phyloP scores from a whole-genome alignment of 1,139 yeast species.

The Suhomyces bribrorum region DNA sequence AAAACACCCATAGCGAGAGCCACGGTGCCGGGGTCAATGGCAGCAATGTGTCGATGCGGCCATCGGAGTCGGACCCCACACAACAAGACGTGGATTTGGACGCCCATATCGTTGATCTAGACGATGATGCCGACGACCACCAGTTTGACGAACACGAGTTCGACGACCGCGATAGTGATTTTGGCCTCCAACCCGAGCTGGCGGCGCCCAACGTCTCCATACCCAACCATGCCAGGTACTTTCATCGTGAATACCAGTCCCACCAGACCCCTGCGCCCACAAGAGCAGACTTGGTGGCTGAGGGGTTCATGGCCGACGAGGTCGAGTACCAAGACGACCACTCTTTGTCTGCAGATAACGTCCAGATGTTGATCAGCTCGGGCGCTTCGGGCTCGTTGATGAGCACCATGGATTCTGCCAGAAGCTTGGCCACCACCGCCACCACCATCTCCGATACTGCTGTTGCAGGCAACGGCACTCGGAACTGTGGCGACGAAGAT shows the following conservation, averaged over 20 bases:
- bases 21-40: slow-evolving; percentile 13
- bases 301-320: slow-evolving; percentile 57
- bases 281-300: slow-evolving; percentile 19
- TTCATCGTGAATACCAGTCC: background rate
- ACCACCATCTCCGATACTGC: slow-evolving; percentile 19
- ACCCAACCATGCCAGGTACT: slow-evolving; percentile 1
- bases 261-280: slow-evolving; percentile 6
- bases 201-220: slow-evolving; percentile 15
- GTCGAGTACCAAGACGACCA: slow-evolving; percentile 61
- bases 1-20: slow-evolving; percentile 17
- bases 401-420: slow-evolving; percentile 18
- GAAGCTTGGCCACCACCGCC: slow-evolving; percentile 22
- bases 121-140: slow-evolving; percentile 22
- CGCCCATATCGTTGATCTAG: slow-evolving; percentile 50
- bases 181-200: slow-evolving; percentile 10
- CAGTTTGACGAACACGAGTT: slow-evolving; percentile 17
- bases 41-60: slow-evolving; percentile 10
- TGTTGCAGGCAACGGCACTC: slow-evolving; percentile 10
- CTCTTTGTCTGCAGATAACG: slow-evolving; percentile 26
- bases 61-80: slow-evolving; percentile 6
- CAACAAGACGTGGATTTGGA: slow-evolving; percentile 44
- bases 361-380: slow-evolving; percentile 22
- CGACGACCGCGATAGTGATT: slow-evolving; percentile 2
- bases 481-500: slow-evolving; percentile 19
- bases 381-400: slow-evolving; percentile 17